Evolutionary conservation across 345 rosid genomes (phyloP).

Genomic region (Boechera retrofracta): DNA sequence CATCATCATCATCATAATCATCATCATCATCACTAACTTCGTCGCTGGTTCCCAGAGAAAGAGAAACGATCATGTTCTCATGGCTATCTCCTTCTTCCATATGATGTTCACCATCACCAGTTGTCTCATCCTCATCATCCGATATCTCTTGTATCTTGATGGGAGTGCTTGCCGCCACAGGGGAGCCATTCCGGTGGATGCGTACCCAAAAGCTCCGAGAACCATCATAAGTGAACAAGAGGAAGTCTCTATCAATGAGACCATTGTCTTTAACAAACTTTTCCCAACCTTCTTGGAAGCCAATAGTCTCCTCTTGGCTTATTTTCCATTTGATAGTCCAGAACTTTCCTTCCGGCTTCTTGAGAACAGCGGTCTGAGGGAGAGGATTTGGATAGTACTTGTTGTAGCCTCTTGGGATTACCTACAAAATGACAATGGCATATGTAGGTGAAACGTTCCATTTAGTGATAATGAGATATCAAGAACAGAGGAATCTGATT

Average conservation of each 20-base stretch:
- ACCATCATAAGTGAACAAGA: slow-evolving; percentile 36
- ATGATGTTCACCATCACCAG: background rate
- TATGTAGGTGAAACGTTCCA: background rate
- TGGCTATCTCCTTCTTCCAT: background rate
- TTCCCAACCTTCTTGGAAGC: slow-evolving; percentile 38
- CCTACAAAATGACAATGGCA: slow-evolving; percentile 6
- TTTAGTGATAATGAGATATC: background rate
- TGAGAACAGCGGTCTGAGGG: slow-evolving; percentile 31
- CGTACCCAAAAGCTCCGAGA: slow-evolving; percentile 24
- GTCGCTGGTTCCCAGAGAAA: slow-evolving; percentile 37
- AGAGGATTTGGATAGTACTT: slow-evolving; percentile 34
- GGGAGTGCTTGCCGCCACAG: background rate
- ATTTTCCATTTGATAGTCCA: slow-evolving; percentile 36
- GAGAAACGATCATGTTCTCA: slow-evolving; percentile 28
- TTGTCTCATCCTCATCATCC: slow-evolving; percentile 14
- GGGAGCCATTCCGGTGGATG: slow-evolving; percentile 1
- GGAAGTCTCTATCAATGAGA: slow-evolving; percentile 7
- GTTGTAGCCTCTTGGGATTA: slow-evolving; percentile 22
- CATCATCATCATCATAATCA: background rate
- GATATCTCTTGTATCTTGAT: slow-evolving; percentile 29
- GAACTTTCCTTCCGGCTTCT: slow-evolving; percentile 29
- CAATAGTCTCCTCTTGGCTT: slow-evolving; percentile 2
- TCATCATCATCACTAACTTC: background rate
- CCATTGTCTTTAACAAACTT: slow-evolving; percentile 26
- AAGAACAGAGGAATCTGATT: slow-evolving; percentile 15